Conservation (phyloP, 2,329 filamentous ascomycete genomes). For the Phoma sp. region DNA sequence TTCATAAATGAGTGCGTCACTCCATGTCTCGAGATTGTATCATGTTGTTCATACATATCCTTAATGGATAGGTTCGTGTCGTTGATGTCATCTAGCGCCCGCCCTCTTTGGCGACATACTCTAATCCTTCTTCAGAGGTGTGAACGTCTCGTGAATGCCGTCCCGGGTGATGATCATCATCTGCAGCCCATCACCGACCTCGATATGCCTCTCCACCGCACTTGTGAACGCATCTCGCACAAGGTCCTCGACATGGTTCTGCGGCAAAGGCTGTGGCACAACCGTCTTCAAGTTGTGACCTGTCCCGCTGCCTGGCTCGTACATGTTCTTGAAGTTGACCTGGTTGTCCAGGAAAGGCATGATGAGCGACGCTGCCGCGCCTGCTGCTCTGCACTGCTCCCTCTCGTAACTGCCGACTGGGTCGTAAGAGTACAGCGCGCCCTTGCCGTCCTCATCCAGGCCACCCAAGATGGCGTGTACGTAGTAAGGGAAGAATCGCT, state of each 20-base stretch:
- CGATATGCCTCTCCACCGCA: conserved; percentile 97
- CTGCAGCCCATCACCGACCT: conserved; percentile 95
- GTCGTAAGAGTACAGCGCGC: conserved; percentile 96
- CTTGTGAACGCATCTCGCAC: conserved; percentile 98
- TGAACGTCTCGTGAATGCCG: conserved; percentile 84
- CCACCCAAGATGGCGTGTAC: conserved; percentile 92
- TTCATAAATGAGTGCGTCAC: background rate
- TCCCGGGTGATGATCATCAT: conserved; percentile 90
- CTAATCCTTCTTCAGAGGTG: conserved; percentile 73
- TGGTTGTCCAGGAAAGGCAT: conserved; percentile 99
- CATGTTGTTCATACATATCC: conserved; percentile 30
- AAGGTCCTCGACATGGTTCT: conserved; percentile 78
- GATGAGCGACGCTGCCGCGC: conserved; percentile 90
- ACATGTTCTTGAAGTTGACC: conserved; percentile 99
- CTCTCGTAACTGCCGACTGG: conserved; percentile 97
- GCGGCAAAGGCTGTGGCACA: conserved; percentile 70
- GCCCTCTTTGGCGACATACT: conserved; percentile 26
- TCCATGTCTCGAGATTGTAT: conserved; percentile 5
- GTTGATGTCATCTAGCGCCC: conserved; percentile 47
- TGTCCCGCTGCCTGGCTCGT: conserved; percentile 81
- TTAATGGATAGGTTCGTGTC: conserved; percentile 31
- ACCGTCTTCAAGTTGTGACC: conserved; percentile 81
- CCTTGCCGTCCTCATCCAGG: conserved; percentile 91
- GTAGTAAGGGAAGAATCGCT: conserved; percentile 99
- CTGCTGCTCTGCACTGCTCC: conserved; percentile 92